Base-by-base conservation (phyloP, 805 yeast genomes). In the Cyberlindnera maclurae region DNA sequence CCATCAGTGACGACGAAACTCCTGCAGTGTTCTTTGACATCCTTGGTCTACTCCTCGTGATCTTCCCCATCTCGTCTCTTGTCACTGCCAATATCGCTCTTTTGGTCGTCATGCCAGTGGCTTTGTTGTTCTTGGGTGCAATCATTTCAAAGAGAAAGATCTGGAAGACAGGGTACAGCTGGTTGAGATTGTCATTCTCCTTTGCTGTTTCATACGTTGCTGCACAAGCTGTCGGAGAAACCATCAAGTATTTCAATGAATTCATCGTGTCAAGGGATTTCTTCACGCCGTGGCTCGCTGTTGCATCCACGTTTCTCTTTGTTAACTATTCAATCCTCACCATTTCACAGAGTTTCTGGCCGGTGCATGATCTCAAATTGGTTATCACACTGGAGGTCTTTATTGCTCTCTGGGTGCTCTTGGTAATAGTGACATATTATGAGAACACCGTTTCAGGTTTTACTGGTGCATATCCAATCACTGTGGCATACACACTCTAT, bases 21-120 rank as follows among this genome's bases (percentile, higher is more conserved):
- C 62, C 62, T 28, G 84, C 93, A 0, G 72, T 79, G 1, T 88
- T 64, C 57, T 73, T 82, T 47, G 88, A 84, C 51, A 51, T 85
- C 22, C 52, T 77, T 13, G 87, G 87, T 26, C 46, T 51, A n/a
- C 67, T 62, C 42, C 77, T 82, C 50, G 62, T 79, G 37, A 60
- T 64, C n/a, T 39, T 73, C 16, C 75, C 88, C 7, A 59, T 77
- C 8, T 64, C 71, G 13, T 54, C 57, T 5, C 51, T 85, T 16
- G 68, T 73, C 34, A 53, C 64, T n/a, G 42, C 71, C 38, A 82
- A 83, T 55, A 61, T 81, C 33, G 53, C 69, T 2, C 48, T 79
- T 7, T 57, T 85, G 31, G 60, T 71, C 3, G 49, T 68, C 3
- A 64, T 79, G 4, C 95, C 96, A 1, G 30, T 79, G 0, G 41